Evolutionary conservation across 2,329 filamentous ascomycete genomes (phyloP), one percentile per base, ranked within the genome.

Genomic region (Penicillium palitans): DNA sequence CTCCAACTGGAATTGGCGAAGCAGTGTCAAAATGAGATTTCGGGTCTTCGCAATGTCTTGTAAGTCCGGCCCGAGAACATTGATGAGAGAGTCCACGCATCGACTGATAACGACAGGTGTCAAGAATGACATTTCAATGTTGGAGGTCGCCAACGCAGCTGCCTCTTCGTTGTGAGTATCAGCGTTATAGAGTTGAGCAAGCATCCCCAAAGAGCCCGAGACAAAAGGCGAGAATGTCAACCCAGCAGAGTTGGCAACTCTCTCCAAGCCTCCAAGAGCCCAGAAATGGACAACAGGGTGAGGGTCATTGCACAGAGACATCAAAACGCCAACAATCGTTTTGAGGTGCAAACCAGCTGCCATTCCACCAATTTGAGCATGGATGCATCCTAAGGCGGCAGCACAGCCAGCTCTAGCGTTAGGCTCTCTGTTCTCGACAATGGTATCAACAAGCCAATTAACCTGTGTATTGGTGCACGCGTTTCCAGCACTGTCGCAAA

Each of bases 281-380:
- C 93, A 98, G 72, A 93, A 96, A 74, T 99, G 95, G 9, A 99
- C 95, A 0, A 90, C 88, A 0, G 95, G 93, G 72, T 99, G 95
- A 21, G 93, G 91, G 70, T 99, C 95, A 66, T 93, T 96, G 73
- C 92, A 93, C 10, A 99, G 83, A 8, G 95, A 98, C 90, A 98
- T 96, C n/a, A 99, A 80, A 40, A 99, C 96, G 19, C 93, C 90
- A n/a, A 97, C 84, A 50, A 99, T 97, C 1, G 92, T 97, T 79
- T 98, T 98, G 51, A 99, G 82, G 72, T 99, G 95, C 68, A 95
- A 92, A 4, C 93, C 92, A 55, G 95, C 95, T 53, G 95, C 95
- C 93, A 99, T 98, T 57, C 95, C 93, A 57, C 95, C 96, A 35
- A 99, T 90, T 73, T 96, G 92, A 19, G 91, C 90, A 76, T 99